Evolutionary conservation across 2,329 filamentous ascomycete genomes (phyloP).

Genomic region (Pseudofabraea citricarpa): DNA sequence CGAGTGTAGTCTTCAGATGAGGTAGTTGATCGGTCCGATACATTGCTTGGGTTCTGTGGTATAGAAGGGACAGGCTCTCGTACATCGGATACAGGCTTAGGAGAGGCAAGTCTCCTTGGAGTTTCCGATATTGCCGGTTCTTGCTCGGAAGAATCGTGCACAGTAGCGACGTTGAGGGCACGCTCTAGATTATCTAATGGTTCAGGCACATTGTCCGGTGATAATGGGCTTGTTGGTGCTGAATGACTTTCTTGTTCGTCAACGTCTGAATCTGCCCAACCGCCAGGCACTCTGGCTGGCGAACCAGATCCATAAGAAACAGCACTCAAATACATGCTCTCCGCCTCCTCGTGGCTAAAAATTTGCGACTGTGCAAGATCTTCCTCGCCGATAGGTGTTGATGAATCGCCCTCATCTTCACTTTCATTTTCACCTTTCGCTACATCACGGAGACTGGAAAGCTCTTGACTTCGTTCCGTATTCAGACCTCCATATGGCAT

Average conservation of each 20-base stretch:
- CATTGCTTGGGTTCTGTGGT: conserved; percentile 16
- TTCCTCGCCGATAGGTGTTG: conserved; percentile 15
- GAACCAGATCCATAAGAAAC: conserved; percentile 41
- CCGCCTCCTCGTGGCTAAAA: conserved; percentile 74
- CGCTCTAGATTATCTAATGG: conserved; percentile 20
- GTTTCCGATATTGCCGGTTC: conserved; percentile 5
- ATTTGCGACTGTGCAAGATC: conserved; percentile 62
- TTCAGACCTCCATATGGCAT: background rate
- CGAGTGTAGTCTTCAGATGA: conserved; percentile 21
- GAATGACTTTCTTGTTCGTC: conserved; percentile 11
- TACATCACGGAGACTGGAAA: background rate
- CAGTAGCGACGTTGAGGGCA: conserved; percentile 12
- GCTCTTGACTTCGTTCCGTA: background rate
- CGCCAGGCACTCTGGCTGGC: conserved; percentile 18
- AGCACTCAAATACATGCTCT: conserved; percentile 83
- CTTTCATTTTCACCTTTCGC: conserved; percentile 4
- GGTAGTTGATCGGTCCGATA: conserved; percentile 20
- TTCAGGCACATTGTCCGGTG: conserved; percentile 3
- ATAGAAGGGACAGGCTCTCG: conserved; percentile 2
- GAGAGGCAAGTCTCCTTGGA: conserved; percentile 7
- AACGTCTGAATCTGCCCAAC: conserved; percentile 18
- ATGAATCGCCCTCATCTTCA: conserved; percentile 13
- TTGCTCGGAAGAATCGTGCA: conserved; percentile 1
- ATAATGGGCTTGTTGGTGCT: conserved; percentile 15
- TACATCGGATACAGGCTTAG: conserved; percentile 4